Evolutionary conservation across 2,329 filamentous ascomycete genomes (phyloP), one percentile per base, ranked within the genome.

Genomic region (Malbranchea zuffiana): DNA sequence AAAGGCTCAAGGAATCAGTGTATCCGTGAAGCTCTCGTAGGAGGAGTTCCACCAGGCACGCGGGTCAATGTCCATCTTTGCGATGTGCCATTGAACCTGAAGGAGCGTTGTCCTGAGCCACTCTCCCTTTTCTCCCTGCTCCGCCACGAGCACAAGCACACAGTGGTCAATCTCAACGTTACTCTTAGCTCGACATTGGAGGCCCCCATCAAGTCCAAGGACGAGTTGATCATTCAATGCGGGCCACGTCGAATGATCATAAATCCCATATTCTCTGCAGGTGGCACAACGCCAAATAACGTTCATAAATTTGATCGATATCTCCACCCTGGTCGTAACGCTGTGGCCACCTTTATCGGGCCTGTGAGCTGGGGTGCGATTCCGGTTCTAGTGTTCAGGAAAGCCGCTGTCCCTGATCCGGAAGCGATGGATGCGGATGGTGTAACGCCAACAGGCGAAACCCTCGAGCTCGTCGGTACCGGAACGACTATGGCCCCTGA

Each of bases 291-390:
- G 0, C 83, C 85, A 32, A 96, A 96, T 64, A 81, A 98, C 54
- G 87, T 98, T 10, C 87, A 96, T 72, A 98, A 98, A 60, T 96
- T 86, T 62, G 82, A 85, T 60, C 80, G 88, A 19, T 98, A 76
- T 65, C 65, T 96, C 4, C 86, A 96, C 58, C 87, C 90, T 0
- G 90, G 90, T 3, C 80, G 85, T 49, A 88, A 83, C 6, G 83
- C 83, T 3, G 80, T 96, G 16, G 90, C 87, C 5, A 82, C 80
- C 7, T 94, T 95, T 59, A 80, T 87, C 49, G 90, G 82, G 0
- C 90, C 90, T 1, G 65, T 96, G 5, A 90, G 81, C 2, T 98
- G 90, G 88, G 90, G 90, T 18, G 76, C 84, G 11, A 85, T 95
- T 1, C 90, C 90, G 0, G 75, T 84, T 1, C 70, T 98, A 2